Percentiles rank a stretch among this genome's conserved stretches.
These are phyloP conservation scores for Boletales sp. DNA, from an alignment of 768 basidiomycete genomes.

Conservation along the genomic window DNA sequence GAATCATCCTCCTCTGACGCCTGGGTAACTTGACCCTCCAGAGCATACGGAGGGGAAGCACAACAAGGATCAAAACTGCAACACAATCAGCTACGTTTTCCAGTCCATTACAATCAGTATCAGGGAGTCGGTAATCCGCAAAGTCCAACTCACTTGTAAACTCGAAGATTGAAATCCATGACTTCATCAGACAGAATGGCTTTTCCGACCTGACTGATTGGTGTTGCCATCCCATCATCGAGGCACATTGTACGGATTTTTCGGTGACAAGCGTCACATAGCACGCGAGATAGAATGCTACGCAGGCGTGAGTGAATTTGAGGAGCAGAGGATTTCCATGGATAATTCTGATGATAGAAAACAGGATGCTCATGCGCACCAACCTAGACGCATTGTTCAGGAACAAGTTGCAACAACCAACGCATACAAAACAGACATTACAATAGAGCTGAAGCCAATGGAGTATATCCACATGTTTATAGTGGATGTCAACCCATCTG, in stretches of 20 bases:
- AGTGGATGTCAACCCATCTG: slow-evolving; percentile 8
- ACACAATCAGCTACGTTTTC: slow-evolving; percentile 15
- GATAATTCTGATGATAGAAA: slow-evolving; percentile 18
- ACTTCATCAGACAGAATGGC: slow-evolving; percentile 8
- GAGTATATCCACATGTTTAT: slow-evolving; percentile 10
- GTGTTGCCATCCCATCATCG: slow-evolving; percentile 12
- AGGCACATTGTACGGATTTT: slow-evolving; percentile 9
- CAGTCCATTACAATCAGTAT: background rate
- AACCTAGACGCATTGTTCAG: slow-evolving; percentile 4
- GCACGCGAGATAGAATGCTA: slow-evolving; percentile 1
- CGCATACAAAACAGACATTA: background rate
- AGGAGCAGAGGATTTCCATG: slow-evolving; percentile 1
- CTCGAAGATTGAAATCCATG: slow-evolving; percentile 8
- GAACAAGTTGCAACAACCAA: background rate
- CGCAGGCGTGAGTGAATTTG: slow-evolving; percentile 9
- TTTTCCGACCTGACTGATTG: background rate
- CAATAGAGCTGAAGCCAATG: slow-evolving; percentile 7
- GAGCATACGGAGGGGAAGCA: slow-evolving; percentile 17
- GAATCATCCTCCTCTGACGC: slow-evolving; percentile 23
- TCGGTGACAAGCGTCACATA: slow-evolving; percentile 5
- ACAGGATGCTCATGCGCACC: slow-evolving; percentile 17
- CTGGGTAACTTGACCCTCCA: slow-evolving; percentile 20
- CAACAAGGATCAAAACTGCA: slow-evolving; percentile 12
- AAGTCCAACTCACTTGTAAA: slow-evolving; percentile 10
- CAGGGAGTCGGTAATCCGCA: no score